Percentiles rank a stretch among this genome's conserved stretches.
These are phyloP conservation scores for Penicillium sp. DNA, from an alignment of 2,329 filamentous ascomycete species.

Conservation along the genomic window DNA sequence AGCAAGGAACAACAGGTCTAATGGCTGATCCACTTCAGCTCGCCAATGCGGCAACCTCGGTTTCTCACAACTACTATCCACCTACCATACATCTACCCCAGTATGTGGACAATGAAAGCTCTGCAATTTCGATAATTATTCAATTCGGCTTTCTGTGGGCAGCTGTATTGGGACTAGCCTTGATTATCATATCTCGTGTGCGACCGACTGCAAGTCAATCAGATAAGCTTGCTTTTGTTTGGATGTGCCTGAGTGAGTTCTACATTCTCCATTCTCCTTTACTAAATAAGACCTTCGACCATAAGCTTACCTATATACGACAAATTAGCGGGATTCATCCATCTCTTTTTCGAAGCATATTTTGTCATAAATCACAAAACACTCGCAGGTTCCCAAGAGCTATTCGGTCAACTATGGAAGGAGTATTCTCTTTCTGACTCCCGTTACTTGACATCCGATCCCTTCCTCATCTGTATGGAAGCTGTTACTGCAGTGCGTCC, in stretches of 20 bases:
- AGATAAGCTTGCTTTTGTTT: slow-evolving; percentile 53
- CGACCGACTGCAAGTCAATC: slow-evolving; percentile 42
- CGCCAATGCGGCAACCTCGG: background rate
- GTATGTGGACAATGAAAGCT: slow-evolving; percentile 55
- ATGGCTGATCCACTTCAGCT: background rate
- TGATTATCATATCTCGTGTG: slow-evolving; percentile 42
- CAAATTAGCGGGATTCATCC: slow-evolving; percentile 40
- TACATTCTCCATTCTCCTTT: background rate
- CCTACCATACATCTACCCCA: slow-evolving; percentile 48
- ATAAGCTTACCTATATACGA: background rate
- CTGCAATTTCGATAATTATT: slow-evolving; percentile 47
- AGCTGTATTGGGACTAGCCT: slow-evolving; percentile 48
- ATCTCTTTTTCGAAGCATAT: slow-evolving; percentile 72
- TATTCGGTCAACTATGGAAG: slow-evolving; percentile 79
- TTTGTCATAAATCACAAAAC: slow-evolving; percentile 58
- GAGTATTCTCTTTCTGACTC: slow-evolving; percentile 78
- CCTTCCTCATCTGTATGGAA: slow-evolving; percentile 74
- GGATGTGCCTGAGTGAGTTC: slow-evolving; percentile 59
- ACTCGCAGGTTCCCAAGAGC: slow-evolving; percentile 55
- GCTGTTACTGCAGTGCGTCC: slow-evolving; percentile 59
- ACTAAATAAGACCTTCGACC: background rate
- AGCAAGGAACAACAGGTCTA: background rate
- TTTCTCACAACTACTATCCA: slow-evolving; percentile 57
- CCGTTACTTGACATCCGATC: slow-evolving; percentile 66
- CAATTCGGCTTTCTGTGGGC: slow-evolving; percentile 50